Evolutionary conservation across 2,329 filamentous ascomycete genomes (phyloP), one percentile per base, ranked within the genome.

Genomic region (Myrmaecium sp.): DNA sequence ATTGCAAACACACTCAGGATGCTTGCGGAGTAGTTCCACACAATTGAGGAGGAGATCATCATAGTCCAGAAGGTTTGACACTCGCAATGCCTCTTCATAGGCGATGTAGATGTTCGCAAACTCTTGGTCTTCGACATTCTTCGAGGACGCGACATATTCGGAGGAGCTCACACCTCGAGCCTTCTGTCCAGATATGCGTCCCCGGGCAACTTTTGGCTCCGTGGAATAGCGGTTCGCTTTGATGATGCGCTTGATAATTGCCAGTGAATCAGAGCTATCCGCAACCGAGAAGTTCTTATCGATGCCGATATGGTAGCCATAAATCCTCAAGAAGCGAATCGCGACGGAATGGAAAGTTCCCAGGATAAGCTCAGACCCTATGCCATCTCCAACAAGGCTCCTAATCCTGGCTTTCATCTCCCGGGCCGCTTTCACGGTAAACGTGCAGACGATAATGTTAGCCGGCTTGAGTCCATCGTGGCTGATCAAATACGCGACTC

Each of bases 331-430:
- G 44, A 93, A 95, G 31, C 82, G 70, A 23, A 82, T 67, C 28
- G 84, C 74, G 37, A 98, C 83, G 25, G 83, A 92, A 55, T 98
- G 86, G 39, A 98, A 95, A 0, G 89, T 98, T 11, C 86, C 86
- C 4, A 98, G 60, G 17, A 94, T 67, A 36, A 98, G 62, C 41
- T 73, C 78, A 29, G 66, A 73, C 44, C 83, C 79, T 10, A 74
- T 57, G 5, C 74, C 74, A 33, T 76, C 66, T 1, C 83, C 83
- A n/a, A 95, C 62, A n/a, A 80, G 64, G 31, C 66, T 74, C 0
- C 74, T 71, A 30, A 95, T 80, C 5, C 86, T 70, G 43, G 82
- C 73, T 42, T 83, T 82, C 86, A 98, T 98, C 57, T 95, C 86
- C 11, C 66, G 69, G 11, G 84, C 81, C 1, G 89, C 84, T 51